These are phyloP conservation scores for Aspergillus avenaceus DNA, from an alignment of 495 filamentous ascomycete species.

Conservation along the genomic window DNA sequence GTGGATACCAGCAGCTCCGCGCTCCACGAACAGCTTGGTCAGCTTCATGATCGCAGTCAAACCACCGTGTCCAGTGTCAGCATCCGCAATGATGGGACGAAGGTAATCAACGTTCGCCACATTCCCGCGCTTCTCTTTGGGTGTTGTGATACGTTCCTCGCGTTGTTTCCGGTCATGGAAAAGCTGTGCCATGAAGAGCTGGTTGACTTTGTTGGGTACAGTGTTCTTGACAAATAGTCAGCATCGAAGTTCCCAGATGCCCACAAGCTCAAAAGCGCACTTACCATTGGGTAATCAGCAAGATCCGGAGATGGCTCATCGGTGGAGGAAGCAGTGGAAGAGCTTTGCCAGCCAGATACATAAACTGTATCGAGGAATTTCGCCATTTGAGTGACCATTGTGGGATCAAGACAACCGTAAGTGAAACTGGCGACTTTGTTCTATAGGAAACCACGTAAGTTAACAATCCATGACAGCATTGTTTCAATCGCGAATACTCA, in stretches of 20 bases:
- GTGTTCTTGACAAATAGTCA: constrained; percentile 63
- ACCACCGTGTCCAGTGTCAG: constrained; percentile 95
- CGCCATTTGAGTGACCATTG: constrained; percentile 98
- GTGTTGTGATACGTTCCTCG: constrained; percentile 81
- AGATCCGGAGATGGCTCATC: constrained; percentile 97
- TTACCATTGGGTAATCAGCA: constrained; percentile 94
- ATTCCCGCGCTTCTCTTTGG: constrained; percentile 65
- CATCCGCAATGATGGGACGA: constrained; percentile 93
- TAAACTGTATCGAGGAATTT: constrained; percentile 98
- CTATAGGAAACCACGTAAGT: constrained; percentile 43
- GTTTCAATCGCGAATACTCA: constrained; percentile 26
- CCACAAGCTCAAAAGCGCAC: constrained; percentile 16
- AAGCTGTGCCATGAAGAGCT: constrained; percentile 95
- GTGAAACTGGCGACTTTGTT: constrained; percentile 83
- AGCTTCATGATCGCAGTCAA: constrained; percentile 98
- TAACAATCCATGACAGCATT: background rate
- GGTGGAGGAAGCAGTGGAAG: constrained; percentile 87
- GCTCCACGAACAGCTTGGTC: constrained; percentile 95
- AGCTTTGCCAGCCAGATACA: constrained; percentile 98
- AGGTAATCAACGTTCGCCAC: constrained; percentile 89
- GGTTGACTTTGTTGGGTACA: constrained; percentile 95
- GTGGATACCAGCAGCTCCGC: constrained; percentile 95
- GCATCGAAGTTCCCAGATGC: background rate
- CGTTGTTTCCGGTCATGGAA: constrained; percentile 99
- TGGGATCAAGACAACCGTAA: constrained; percentile 95